Base-by-base conservation (phyloP, 1,284 basidiomycete species). In the Austroboletus niveus region DNA sequence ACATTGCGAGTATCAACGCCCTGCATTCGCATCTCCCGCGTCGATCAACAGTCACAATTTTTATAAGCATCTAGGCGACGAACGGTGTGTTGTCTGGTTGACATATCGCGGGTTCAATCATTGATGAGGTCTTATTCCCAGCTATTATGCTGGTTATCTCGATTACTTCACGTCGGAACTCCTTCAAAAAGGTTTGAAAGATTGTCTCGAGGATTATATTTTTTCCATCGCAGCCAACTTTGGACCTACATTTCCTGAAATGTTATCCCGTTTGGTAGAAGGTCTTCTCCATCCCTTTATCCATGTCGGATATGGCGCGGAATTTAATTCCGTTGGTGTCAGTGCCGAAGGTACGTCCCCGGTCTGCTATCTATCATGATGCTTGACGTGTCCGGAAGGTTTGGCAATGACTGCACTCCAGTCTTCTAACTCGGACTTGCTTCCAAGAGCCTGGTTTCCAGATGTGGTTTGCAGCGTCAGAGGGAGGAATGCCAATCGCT, bases 381-480 rank as follows among this genome's bases (percentile, higher is more conserved):
- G 14, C 8, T 39, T 52, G 47, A 64, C 48, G 22, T 2, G n/a
- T 38, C 5, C 8, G 6, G 14, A 6, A 76, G 78, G 77, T 38
- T 63, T 80, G 8, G 76, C 76, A 6, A 70, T 74, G 54, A 61
- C 72, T 14, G 74, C 74, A 17, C 70, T 79, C 8, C 74, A 76
- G 45, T 4, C 63, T 30, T 49, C 67, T 1, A 59, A 55, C 8
- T 35, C 52, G 8, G 56, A 49, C 49, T 47, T 58, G n/a, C 42
- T 58, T 48, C 47, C 57, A 20, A 58, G 60, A 22, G 29, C 36
- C 34, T 64, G 62, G 61, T 58, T 61, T 56, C 48, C 55, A 9
- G 55, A 57, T 22, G 54, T 55, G 22, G 30, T 56, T 38, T 59
- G 57, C 11, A 42, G 27, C 8, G 62, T 45, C 17, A 46, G 49